Evolutionary conservation across 75 land plant genomes (phyloP), one percentile per base, ranked within the genome.

Genomic region (Selaginella moellendorffii): DNA sequence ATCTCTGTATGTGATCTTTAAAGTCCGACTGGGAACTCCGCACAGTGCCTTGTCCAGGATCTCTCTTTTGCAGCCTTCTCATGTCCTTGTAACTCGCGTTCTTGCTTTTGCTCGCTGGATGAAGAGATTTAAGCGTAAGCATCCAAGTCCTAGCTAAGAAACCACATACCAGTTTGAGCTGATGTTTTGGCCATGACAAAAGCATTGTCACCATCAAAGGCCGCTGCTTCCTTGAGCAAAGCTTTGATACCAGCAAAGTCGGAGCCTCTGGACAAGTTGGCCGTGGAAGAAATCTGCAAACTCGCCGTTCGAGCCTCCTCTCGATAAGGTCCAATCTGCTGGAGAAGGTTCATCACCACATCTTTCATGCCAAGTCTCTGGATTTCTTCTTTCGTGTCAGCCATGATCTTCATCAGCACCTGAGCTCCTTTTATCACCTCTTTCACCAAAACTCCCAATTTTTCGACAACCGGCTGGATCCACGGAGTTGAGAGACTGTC

Each of bases 171-270:
- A n/a, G n/a, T n/a, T 23, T 54, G 29, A 36, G 61, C 21, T 2
- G 28, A 30, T 5, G 2, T n/a, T n/a, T n/a, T n/a, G n/a, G n/a
- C n/a, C n/a, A n/a, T n/a, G n/a, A n/a, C n/a, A 2, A 20, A 27
- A 14, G 0, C 26, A 25, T 1, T 46, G 28, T 65, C 70, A 22
- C 21, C 22, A 65, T 70, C 72, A 54, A 70, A 70, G 31, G 26
- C 25, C 54, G 19, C 1, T 31, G 68, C 68, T 46, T 70, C 68
- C 60, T 65, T 65, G 19, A 70, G 19, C 25, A 69, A 68, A 21
- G 72, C 72, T 29, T 70, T 64, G 28, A 70, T 53, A 19, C 72
- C 72, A 66, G 68, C 53, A 64, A 66, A 70, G 29, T 64, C 30
- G 8, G 53, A 66, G 19, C 54, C 64, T 17, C 69, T 23, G 19